phyloP scores from a whole-genome alignment of 208 protist species.

The Spongospora subterranea region DNA sequence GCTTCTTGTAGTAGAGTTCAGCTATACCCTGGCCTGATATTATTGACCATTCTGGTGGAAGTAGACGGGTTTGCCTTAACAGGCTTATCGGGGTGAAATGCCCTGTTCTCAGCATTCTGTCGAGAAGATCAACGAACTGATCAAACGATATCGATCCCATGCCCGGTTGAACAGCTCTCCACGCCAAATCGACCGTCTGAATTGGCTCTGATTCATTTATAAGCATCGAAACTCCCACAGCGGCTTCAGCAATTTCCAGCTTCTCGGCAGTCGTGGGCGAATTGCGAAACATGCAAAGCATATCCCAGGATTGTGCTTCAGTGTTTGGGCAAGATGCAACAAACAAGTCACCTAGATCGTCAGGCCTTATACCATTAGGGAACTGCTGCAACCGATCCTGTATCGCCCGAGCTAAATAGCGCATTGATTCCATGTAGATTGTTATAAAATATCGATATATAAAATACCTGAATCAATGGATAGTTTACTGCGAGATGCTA shows the following conservation, averaged over 20 bases:
- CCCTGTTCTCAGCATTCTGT: conserved; percentile 30
- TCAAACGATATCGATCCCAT: neutral
- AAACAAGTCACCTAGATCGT: neutral
- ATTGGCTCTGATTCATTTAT: neutral
- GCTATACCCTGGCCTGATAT: conserved; percentile 14
- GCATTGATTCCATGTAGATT: neutral
- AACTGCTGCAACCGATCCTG: neutral
- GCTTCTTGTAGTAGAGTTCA: neutral
- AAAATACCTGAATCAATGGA: neutral
- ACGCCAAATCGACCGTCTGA: neutral
- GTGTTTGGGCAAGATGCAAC: neutral
- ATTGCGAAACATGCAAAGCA: conserved; percentile 39
- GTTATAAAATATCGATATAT: neutral
- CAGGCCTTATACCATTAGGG: neutral
- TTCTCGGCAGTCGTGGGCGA: neutral
- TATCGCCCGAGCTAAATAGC: neutral
- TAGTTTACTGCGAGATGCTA: neutral
- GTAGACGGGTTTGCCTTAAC: neutral
- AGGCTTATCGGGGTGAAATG: neutral
- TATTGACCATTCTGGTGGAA: conserved; percentile 21
- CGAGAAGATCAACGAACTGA: neutral
- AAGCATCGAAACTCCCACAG: neutral
- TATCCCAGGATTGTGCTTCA: neutral
- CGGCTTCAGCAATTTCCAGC: neutral
- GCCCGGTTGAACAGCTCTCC: neutral